Base-by-base conservation (phyloP, 169 alveolate genomes). In the Fabrea salina region DNA sequence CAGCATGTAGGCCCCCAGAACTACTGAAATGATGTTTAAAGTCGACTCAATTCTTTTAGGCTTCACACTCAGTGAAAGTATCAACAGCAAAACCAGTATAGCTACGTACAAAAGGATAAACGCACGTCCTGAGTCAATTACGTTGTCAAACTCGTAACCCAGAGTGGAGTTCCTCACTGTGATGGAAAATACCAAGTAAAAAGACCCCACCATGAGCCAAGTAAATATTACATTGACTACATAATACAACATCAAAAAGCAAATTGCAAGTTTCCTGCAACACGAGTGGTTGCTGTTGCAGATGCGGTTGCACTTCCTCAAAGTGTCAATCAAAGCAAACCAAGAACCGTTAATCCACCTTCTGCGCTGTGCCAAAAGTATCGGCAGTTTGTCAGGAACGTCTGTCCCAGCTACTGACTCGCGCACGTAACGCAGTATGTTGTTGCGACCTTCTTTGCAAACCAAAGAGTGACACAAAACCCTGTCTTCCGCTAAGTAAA, bases 311-410 rank as follows among this genome's bases (percentile, higher is more conserved):
- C 59, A 30, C 41, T 47, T 56, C 53, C 49, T 56, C 30, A 79
- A 40, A 11, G 82, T 30, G 19, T 56, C 51, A 57, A 79, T 56
- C 35, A 56, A 37, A 1, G 85, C 80, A 32, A 79, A 61, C 77
- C 67, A 79, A 13, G 80, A 79, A 32, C 85, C 85, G 32, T 79
- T 79, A 30, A 79, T 79, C 71, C 80, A 79, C 41, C 80, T 50
- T 50, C 85, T 54, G 11, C 82, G 8, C 71, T 79, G 82, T 16
- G 71, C 71, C 37, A 67, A 22, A 74, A 79, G 82, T 5, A 59
- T 16, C 3, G 82, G 44, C 4, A 74, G 25, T 13, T 16, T 79
- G 44, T 79, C 71, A 25, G 85, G 85, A 41, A 79, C 85, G 41
- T 79, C 85, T 2, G 82, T 79, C 19, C 40, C 80, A 3, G 85